Evolutionary conservation across 768 basidiomycete genomes (phyloP).

Genomic region (Lepiota venenata): DNA sequence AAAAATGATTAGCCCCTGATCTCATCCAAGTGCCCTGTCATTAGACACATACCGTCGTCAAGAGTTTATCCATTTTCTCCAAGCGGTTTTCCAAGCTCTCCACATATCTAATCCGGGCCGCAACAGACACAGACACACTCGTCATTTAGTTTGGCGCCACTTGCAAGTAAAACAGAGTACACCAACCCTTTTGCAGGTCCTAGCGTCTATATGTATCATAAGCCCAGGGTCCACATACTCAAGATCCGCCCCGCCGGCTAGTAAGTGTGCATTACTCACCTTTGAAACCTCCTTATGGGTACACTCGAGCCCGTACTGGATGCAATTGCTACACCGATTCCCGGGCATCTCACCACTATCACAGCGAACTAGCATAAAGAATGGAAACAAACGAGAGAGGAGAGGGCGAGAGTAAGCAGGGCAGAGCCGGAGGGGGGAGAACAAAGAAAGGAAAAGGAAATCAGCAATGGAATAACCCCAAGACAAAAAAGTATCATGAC

Average conservation of each 20-base stretch:
- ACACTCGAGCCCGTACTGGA: slow-evolving; percentile 55
- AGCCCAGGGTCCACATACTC: background rate
- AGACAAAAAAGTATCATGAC: too few species aligned
- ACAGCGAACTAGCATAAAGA: slow-evolving; percentile 31
- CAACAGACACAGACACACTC: too few species aligned
- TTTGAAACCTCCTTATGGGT: slow-evolving; percentile 69
- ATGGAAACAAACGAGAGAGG: slow-evolving; percentile 2
- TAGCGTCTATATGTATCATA: slow-evolving; percentile 33
- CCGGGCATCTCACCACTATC: slow-evolving; percentile 67
- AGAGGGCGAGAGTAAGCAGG: background rate
- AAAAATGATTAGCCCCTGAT: background rate
- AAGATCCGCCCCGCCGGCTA: background rate
- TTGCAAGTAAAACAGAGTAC: background rate
- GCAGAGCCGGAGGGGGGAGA: slow-evolving; percentile 9
- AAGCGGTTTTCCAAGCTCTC: slow-evolving; percentile 60
- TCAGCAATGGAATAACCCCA: too few species aligned
- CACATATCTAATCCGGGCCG: slow-evolving; percentile 44
- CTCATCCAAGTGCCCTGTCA: background rate
- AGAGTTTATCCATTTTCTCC: slow-evolving; percentile 61
- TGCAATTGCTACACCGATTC: slow-evolving; percentile 63
- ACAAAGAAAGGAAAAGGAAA: background rate
- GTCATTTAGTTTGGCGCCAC: background rate
- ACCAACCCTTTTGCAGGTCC: slow-evolving; percentile 63
- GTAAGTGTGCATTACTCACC: slow-evolving; percentile 33
- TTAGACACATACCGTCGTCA: slow-evolving; percentile 42